Percentiles rank a stretch among this genome's conserved stretches.
Conservation (phyloP, 768 basidiomycete species). For the Lactifluus piperatus region DNA sequence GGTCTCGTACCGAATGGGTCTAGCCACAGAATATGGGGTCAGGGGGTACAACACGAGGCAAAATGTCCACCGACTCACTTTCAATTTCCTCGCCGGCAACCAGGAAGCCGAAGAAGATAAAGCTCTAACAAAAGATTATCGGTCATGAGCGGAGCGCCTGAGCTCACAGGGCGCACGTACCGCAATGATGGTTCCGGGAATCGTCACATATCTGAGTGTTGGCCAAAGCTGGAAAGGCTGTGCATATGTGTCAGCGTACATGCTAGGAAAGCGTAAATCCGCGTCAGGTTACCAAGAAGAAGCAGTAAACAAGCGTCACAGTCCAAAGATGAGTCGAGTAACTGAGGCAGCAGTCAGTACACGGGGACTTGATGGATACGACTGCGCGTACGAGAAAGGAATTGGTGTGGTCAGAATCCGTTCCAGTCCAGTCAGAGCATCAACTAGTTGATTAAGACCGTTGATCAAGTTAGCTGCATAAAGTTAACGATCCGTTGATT, state of each 20-base stretch:
- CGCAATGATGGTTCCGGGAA: constrained; percentile 48
- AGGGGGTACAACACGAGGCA: constrained; percentile 4
- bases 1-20: constrained; percentile 37
- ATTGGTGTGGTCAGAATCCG: constrained; percentile 70
- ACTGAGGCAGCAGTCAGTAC: constrained; percentile 26
- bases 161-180: constrained; percentile 28
- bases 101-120: constrained; percentile 67
- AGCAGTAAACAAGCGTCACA: constrained; percentile 51
- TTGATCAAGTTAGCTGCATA: constrained; percentile 37
- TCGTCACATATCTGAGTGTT: constrained; percentile 50
- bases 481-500: not conserved
- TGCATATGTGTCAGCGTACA: constrained; percentile 6
- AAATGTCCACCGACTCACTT: constrained; percentile 35
- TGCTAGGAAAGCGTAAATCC: not conserved
- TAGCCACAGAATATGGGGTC: constrained; percentile 19
- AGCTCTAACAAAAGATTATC: constrained; percentile 32
- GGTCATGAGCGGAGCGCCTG: not conserved
- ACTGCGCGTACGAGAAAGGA: constrained; percentile 52
- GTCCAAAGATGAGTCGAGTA: constrained; percentile 64
- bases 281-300: constrained; percentile 42
- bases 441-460: constrained; percentile 48
- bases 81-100: constrained; percentile 71
- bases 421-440: constrained; percentile 60
- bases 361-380: not conserved
- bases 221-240: constrained; percentile 60